phyloP scores from a whole-genome alignment of 768 basidiomycete genomes.

The Tulasnella sp. region DNA sequence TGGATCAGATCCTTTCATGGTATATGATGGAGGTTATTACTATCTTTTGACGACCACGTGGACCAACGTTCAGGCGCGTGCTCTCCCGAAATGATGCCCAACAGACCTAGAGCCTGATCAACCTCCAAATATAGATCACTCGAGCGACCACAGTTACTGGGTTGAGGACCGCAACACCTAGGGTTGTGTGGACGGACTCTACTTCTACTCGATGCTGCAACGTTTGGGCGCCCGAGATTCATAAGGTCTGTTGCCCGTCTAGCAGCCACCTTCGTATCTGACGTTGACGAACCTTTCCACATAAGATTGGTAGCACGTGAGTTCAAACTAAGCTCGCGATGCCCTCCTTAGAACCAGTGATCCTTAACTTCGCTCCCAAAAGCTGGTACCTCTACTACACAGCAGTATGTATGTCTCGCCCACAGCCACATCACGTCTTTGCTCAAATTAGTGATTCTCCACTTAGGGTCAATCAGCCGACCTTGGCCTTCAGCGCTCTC shows the following conservation, averaged over 20 bases:
- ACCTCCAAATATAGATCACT: background rate
- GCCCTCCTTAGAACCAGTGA: background rate
- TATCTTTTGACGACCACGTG: background rate
- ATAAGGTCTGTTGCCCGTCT: background rate
- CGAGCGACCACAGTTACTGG: background rate
- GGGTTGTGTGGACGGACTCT: constrained; percentile 13
- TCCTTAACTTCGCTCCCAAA: background rate
- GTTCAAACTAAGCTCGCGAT: background rate
- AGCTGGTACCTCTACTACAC: background rate
- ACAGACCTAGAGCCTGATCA: background rate
- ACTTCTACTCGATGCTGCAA: constrained; percentile 12
- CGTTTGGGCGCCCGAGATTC: constrained; percentile 10
- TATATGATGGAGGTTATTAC: constrained; percentile 9
- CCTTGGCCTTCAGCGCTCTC: background rate
- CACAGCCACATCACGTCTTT: too few relatives aligned
- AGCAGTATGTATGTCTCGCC: background rate
- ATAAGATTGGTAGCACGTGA: background rate
- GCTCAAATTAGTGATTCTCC: background rate
- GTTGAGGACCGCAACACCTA: background rate
- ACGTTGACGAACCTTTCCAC: background rate
- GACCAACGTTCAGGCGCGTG: background rate
- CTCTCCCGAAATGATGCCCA: background rate
- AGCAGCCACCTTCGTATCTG: background rate
- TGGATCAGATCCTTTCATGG: constrained; percentile 27
- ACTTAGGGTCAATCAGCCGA: background rate